phyloP scores from a whole-genome alignment of 805 yeast genomes.

The Metschnikowia peoriensis region DNA sequence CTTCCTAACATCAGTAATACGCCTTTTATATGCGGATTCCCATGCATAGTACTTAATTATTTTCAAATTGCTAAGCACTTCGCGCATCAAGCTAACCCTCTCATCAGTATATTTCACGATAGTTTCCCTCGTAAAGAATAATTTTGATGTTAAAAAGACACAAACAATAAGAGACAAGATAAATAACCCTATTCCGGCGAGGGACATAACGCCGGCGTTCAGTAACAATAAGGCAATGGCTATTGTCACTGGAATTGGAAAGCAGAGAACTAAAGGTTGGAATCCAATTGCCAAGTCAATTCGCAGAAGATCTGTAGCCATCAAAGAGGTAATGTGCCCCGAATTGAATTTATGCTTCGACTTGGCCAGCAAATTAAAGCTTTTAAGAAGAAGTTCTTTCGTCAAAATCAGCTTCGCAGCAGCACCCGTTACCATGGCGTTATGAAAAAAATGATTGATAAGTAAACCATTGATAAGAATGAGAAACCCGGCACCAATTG shows the following conservation, averaged over 20 bases:
- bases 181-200: slow-evolving; percentile 43
- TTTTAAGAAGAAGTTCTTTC: slow-evolving; percentile 36
- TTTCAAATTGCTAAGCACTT: slow-evolving; percentile 39
- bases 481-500: slow-evolving; percentile 64
- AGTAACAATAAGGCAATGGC: slow-evolving; percentile 35
- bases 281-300: slow-evolving; percentile 45
- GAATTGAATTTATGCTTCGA: slow-evolving; percentile 34
- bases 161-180: slow-evolving; percentile 34
- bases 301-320: slow-evolving; percentile 44
- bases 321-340: slow-evolving; percentile 41
- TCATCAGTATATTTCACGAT: slow-evolving; percentile 41
- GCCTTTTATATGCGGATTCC: slow-evolving; percentile 42
- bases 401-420: slow-evolving; percentile 40
- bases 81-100: slow-evolving; percentile 43
- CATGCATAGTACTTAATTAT: slow-evolving; percentile 47
- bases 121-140: slow-evolving; percentile 35
- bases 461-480: slow-evolving; percentile 43
- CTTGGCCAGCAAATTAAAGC: slow-evolving; percentile 36
- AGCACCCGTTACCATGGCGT: slow-evolving; percentile 44
- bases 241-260: slow-evolving; percentile 43
- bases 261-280: slow-evolving; percentile 42
- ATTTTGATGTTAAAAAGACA: slow-evolving; percentile 32
- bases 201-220: slow-evolving; percentile 39
- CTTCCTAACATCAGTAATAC: slow-evolving; percentile 35
- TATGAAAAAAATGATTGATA: slow-evolving; percentile 42